These are phyloP conservation scores for Casuarina equisetifolia DNA, from an alignment of 306 rosid genomes.

Conservation along the genomic window DNA sequence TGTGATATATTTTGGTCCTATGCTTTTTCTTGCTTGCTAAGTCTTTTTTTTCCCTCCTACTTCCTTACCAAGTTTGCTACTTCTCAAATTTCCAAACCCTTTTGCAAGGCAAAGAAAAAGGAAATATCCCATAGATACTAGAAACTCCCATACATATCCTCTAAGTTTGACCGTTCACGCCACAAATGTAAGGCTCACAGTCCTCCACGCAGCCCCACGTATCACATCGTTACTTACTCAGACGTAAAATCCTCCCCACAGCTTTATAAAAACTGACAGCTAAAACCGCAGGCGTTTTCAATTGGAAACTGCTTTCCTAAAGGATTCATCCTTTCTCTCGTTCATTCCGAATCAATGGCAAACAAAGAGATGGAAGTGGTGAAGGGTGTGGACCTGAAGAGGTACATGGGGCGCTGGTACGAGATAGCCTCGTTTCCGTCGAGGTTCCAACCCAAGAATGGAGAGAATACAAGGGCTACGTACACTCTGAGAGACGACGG, in stretches of 20 bases:
- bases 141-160: constrained; percentile 8
- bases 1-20: constrained; percentile 6
- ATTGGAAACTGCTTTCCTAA: not conserved
- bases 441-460: constrained; percentile 60
- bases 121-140: not conserved
- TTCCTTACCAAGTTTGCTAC: not conserved
- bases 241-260: not conserved
- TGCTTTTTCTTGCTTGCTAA: constrained; percentile 19
- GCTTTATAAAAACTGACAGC: constrained; percentile 6
- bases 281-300: no score
- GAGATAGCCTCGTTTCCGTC: constrained; percentile 92
- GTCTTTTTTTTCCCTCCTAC: not conserved
- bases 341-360: constrained; percentile 36
- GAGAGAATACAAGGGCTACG: constrained; percentile 77
- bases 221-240: not conserved
- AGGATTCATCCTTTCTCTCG: not conserved
- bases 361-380: constrained; percentile 62
- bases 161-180: not conserved
- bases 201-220: constrained; percentile 21
- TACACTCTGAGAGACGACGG: constrained; percentile 69
- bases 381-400: constrained; percentile 51
- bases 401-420: constrained; percentile 95
- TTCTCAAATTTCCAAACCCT: not conserved
- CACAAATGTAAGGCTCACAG: constrained; percentile 16
- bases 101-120: not conserved